phyloP scores from a whole-genome alignment of 1,284 basidiomycete species.

The Marasmius sp. region DNA sequence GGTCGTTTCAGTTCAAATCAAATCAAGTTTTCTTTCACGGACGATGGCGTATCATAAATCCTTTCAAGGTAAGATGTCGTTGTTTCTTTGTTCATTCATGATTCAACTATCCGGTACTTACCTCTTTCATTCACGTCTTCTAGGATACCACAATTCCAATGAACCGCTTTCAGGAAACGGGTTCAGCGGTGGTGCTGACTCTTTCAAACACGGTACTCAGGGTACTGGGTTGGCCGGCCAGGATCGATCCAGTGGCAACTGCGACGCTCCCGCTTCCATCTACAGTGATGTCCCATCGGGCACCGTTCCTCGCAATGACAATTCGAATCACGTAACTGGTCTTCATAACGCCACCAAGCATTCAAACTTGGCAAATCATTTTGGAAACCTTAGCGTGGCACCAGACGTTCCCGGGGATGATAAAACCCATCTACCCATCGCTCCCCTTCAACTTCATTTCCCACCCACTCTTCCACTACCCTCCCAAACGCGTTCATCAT shows the following conservation, averaged over 20 bases:
- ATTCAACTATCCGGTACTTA: neutral
- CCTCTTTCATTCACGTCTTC: neutral
- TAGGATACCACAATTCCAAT: neutral
- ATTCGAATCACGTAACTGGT: conserved; percentile 3
- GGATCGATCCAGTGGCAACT: neutral
- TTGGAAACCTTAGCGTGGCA: neutral
- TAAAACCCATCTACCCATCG: neutral
- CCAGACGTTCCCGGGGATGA: neutral
- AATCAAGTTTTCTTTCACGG: neutral
- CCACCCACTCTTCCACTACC: neutral
- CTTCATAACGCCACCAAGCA: neutral
- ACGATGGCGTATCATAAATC: neutral
- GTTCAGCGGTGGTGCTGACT: neutral
- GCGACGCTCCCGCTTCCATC: neutral
- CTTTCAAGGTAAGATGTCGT: neutral
- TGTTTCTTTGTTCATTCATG: neutral
- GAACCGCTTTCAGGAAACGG: neutral
- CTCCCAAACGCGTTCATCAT: neutral
- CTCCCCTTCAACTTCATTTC: neutral
- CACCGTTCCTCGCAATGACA: neutral
- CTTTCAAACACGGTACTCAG: neutral
- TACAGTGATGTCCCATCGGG: neutral
- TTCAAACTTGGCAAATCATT: conserved; percentile 3
- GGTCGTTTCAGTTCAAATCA: neutral
- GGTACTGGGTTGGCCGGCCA: neutral